Conservation (phyloP, 2,329 filamentous ascomycete genomes). For the Fusarium falciforme region DNA sequence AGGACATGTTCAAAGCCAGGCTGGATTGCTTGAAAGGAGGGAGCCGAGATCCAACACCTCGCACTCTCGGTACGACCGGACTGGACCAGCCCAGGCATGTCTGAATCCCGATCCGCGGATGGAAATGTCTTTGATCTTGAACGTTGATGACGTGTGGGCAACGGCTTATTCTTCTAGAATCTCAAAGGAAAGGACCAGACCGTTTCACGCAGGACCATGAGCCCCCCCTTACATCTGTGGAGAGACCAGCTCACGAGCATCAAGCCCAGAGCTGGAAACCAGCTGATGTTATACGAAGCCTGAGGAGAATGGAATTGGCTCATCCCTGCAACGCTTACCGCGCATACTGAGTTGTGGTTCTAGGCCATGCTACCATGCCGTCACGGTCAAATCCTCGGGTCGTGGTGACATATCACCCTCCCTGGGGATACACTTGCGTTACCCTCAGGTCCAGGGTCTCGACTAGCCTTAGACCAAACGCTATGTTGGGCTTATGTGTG, state of each 20-base stretch:
- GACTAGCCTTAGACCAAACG: conserved; percentile 1
- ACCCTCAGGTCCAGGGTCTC: background rate
- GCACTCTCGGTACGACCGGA: background rate
- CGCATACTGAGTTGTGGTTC: background rate
- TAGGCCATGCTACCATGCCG: background rate
- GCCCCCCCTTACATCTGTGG: background rate
- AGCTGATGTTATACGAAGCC: background rate
- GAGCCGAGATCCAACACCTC: background rate
- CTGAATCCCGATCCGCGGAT: background rate
- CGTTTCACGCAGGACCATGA: background rate
- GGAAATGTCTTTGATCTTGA: background rate
- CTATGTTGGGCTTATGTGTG: background rate
- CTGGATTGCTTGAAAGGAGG: background rate
- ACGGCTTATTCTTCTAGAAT: background rate
- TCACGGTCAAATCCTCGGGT: background rate
- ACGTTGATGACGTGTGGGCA: background rate
- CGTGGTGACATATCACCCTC: background rate
- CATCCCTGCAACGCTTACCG: background rate
- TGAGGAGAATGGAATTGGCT: background rate
- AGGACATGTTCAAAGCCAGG: background rate
- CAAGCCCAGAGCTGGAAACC: background rate
- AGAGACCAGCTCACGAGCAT: background rate
- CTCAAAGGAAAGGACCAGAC: background rate
- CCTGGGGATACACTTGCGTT: background rate
- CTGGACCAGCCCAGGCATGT: background rate